Evolutionary conservation across 495 filamentous ascomycete species (phyloP), one percentile per base, ranked within the genome.

Genomic region (Rhizodiscina lignyota): DNA sequence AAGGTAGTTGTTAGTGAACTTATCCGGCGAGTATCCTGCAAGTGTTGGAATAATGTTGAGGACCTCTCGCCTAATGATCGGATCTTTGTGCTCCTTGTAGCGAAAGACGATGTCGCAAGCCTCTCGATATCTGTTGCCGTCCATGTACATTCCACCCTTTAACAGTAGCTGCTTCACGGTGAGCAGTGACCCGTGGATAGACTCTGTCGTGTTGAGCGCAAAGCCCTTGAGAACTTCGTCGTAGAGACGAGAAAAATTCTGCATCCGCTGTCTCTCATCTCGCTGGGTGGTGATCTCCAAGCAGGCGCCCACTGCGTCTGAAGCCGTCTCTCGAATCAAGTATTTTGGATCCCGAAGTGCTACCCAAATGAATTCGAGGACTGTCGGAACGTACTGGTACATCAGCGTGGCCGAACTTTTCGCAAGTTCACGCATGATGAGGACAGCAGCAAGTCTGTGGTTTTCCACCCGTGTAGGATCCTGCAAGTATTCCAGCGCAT

Each of bases 111-210:
- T 84, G 41, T 99, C 89, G 55, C 87, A 94, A 11, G 82, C 76
- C 30, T 91, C 82, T 23, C 45, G 50, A 38, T 58, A 61, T 21
- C 71, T 63, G 42, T 81, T 72, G 21, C 80, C 81, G 33, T 89
- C 78, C 89, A 99, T 94, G 59, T 91, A 99, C 89, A 96, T 99
- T 40, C 84, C 85, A 18, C 89, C 87, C 45, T 89, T 83, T 40
- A 82, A 65, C 12, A 96, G 72, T 18, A 99, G 67, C 52, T 94
- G 87, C 51, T 83, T 85, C 43, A 94, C 64, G 1, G 86, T 80
- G 15, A 99, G 66, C 24, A 99, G 68, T 10, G 85, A 93, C 20
- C 84, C 91, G 54, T 99, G 89, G 22, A 87, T 76, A 41, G 69
- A 74, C 48, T 99, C 89, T 29, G 82, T 64, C 21, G 80, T 83